These are phyloP conservation scores for Cercospora berteroae DNA, from an alignment of 2,329 filamentous ascomycete species.

Conservation along the genomic window DNA sequence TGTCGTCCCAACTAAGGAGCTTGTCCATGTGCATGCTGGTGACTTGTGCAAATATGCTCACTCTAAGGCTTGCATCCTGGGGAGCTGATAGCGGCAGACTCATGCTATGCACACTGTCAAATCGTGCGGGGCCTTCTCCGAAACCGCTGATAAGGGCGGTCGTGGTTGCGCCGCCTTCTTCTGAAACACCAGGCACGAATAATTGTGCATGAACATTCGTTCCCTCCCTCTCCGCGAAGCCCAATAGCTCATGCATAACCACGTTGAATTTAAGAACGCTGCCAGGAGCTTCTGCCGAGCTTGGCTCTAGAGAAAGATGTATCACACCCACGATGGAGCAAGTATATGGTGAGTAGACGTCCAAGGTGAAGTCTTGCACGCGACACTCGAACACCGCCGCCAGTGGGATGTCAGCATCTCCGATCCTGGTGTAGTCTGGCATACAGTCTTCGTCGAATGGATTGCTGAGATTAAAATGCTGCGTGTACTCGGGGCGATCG, in stretches of 20 bases:
- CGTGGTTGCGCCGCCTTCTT: slow-evolving; percentile 84
- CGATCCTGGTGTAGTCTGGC: slow-evolving; percentile 87
- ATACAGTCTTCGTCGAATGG: slow-evolving; percentile 89
- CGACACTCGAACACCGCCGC: slow-evolving; percentile 90
- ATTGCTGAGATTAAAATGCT: slow-evolving; percentile 88
- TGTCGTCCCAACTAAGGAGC: slow-evolving; percentile 96
- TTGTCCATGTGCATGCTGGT: slow-evolving; percentile 95
- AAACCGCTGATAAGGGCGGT: slow-evolving; percentile 94
- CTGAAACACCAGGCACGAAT: slow-evolving; percentile 88
- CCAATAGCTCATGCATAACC: slow-evolving; percentile 93
- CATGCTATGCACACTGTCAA: slow-evolving; percentile 98
- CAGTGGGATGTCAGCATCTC: slow-evolving; percentile 88
- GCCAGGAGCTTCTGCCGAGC: slow-evolving; percentile 84
- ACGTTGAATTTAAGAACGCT: slow-evolving; percentile 97
- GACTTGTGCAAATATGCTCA: slow-evolving; percentile 88
- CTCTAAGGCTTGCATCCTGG: slow-evolving; percentile 70
- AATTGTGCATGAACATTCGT: slow-evolving; percentile 94
- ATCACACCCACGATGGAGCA: slow-evolving; percentile 87
- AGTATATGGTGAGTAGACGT: slow-evolving; percentile 89
- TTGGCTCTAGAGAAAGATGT: slow-evolving; percentile 86
- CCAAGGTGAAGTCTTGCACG: slow-evolving; percentile 89
- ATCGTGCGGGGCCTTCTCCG: slow-evolving; percentile 86
- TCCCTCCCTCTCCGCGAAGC: slow-evolving; percentile 92
- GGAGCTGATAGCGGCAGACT: slow-evolving; percentile 80
- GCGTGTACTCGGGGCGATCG: slow-evolving; percentile 89